These are phyloP conservation scores for Parasitella parasitica DNA, from an alignment of 371 early-diverging fungal species.

Conservation along the genomic window DNA sequence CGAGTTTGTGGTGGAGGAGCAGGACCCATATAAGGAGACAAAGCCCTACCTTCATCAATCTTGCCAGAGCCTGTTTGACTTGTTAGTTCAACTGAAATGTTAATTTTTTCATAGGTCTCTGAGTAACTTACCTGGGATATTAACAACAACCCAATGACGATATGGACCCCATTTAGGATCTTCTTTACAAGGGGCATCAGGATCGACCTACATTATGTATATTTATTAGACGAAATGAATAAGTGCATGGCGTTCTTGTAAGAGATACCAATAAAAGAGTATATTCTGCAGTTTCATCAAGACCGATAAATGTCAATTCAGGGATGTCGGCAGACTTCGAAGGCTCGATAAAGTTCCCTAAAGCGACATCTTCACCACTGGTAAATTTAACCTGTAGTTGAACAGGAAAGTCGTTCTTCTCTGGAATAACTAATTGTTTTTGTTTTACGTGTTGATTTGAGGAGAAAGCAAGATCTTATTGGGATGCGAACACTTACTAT, in stretches of 20 bases:
- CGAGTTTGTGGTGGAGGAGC: conserved; percentile 57
- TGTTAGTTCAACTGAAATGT: background rate
- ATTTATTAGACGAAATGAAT: background rate
- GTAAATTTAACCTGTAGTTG: conserved; percentile 47
- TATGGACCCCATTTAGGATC: conserved; percentile 56
- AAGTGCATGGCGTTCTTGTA: no score
- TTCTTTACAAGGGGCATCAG: conserved; percentile 63
- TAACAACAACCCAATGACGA: conserved; percentile 66
- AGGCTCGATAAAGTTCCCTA: conserved; percentile 51
- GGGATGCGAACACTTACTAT: conserved; percentile 22
- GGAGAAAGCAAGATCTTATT: background rate
- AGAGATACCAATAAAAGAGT: conserved; percentile 61
- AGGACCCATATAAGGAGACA: conserved; percentile 59
- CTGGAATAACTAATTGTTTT: conserved; percentile 32
- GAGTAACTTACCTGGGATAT: conserved; percentile 45
- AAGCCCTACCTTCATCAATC: conserved; percentile 20
- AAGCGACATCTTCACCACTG: conserved; percentile 42
- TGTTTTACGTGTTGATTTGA: no score
- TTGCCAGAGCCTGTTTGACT: conserved; percentile 24
- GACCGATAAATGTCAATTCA: conserved; percentile 41
- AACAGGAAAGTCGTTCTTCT: conserved; percentile 37
- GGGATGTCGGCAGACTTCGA: conserved; percentile 39
- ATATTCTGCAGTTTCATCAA: conserved; percentile 44
- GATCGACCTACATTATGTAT: conserved; percentile 48
- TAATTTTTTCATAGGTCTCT: background rate